Conservation (phyloP, 2,329 filamentous ascomycete genomes). For the Penicillium griseofulvum region DNA sequence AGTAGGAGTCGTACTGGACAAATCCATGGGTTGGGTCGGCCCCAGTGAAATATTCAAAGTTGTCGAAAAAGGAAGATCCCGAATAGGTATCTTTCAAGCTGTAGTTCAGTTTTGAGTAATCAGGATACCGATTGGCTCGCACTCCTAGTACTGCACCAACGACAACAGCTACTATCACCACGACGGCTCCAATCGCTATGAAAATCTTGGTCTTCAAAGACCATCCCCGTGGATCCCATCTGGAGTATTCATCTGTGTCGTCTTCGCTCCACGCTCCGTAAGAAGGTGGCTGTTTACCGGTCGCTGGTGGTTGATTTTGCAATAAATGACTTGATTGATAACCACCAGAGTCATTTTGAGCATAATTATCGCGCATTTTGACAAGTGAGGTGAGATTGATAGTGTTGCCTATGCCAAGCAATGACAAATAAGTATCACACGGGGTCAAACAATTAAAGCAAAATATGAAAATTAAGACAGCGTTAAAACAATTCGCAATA, state of each 20-base stretch:
- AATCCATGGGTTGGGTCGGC: slow-evolving; percentile 43
- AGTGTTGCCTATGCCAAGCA: background rate
- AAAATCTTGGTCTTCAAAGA: slow-evolving; percentile 8
- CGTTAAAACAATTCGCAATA: background rate
- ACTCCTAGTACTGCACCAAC: slow-evolving; percentile 42
- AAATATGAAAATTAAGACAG: too few species aligned
- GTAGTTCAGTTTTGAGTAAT: slow-evolving; percentile 33
- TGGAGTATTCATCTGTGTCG: background rate
- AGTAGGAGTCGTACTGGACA: slow-evolving; percentile 39
- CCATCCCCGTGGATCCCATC: slow-evolving; percentile 10
- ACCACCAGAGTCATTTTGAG: background rate
- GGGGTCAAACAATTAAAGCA: background rate
- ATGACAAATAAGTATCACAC: background rate
- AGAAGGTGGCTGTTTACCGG: background rate
- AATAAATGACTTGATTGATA: background rate
- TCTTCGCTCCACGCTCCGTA: background rate
- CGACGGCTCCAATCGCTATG: slow-evolving; percentile 22
- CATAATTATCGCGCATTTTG: background rate
- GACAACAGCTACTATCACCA: slow-evolving; percentile 42
- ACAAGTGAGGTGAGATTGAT: background rate
- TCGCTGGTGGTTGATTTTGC: background rate
- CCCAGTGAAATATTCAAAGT: slow-evolving; percentile 44
- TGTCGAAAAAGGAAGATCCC: slow-evolving; percentile 42
- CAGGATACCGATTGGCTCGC: slow-evolving; percentile 39
- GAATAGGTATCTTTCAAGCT: slow-evolving; percentile 39